phyloP scores from a whole-genome alignment of 495 filamentous ascomycete genomes.

The Evernia prunastri region DNA sequence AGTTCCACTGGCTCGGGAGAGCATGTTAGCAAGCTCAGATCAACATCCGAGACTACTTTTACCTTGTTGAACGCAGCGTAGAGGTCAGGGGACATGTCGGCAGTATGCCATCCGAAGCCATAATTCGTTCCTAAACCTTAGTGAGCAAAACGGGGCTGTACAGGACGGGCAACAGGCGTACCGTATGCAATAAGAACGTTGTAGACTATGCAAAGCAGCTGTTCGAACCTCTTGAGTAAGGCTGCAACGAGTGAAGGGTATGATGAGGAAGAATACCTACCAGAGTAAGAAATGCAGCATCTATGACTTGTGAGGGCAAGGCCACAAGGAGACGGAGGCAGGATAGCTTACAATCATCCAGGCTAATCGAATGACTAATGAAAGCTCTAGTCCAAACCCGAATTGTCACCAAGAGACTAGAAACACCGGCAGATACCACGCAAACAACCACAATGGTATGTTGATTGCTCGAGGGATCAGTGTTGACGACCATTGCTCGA shows the following conservation, averaged over 20 bases:
- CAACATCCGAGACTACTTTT: not conserved
- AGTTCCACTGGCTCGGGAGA: conserved; percentile 31
- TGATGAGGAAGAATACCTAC: not conserved
- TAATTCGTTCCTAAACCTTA: conserved; percentile 1
- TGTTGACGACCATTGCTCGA: conserved; percentile 1
- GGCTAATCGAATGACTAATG: conserved; percentile 20
- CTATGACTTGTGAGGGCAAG: conserved; percentile 14
- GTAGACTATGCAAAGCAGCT: no score
- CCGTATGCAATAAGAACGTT: not conserved
- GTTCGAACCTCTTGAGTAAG: no score
- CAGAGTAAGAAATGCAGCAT: conserved; percentile 19
- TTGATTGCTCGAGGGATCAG: not conserved
- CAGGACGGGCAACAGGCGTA: not conserved
- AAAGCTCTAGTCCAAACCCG: conserved; percentile 23
- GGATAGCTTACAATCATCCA: conserved; percentile 26
- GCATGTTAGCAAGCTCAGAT: not conserved
- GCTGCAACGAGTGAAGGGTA: not conserved
- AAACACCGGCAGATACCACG: conserved; percentile 19
- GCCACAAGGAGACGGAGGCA: not conserved
- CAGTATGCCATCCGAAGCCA: conserved; percentile 13
- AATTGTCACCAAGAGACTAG: conserved; percentile 22
- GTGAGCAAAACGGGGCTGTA: not conserved
- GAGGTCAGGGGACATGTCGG: not conserved
- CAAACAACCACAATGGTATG: conserved; percentile 20
- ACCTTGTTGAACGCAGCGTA: conserved; percentile 5